A percentile compares a stretch with the other conserved stretches of the same genome.
Evolutionary conservation across 148 eudicot genomes (phyloP).

Genomic region (Chenopodium quinoa): DNA sequence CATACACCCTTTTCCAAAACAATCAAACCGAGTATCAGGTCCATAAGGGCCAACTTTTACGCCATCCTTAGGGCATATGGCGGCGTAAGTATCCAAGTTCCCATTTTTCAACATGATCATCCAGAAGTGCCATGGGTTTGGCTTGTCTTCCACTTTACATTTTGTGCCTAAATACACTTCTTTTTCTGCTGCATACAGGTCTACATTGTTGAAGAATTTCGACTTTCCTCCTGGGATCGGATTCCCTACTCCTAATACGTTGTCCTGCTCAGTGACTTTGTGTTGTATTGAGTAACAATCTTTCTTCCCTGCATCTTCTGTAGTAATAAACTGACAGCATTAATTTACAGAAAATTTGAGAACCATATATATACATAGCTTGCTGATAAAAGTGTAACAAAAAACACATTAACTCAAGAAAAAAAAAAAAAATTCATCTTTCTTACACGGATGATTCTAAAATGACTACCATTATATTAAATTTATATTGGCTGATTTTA

Average conservation of each 20-base stretch:
- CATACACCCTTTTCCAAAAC: constrained; percentile 53
- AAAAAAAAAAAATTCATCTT: too few species aligned
- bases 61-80: constrained; percentile 40
- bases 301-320: constrained; percentile 3
- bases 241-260: constrained; percentile 36
- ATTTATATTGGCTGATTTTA: too few species aligned
- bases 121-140: constrained; percentile 56
- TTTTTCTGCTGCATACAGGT: constrained; percentile 42
- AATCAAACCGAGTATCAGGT: constrained; percentile 33
- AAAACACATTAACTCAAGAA: too few species aligned
- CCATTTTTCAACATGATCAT: constrained; percentile 62
- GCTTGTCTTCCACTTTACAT: constrained; percentile 43
- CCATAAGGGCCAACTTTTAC: constrained; percentile 28
- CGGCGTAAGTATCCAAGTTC: constrained; percentile 41
- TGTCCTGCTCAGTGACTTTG: constrained; percentile 42
- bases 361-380: too few species aligned
- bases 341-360: too few species aligned
- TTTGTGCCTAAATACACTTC: constrained; percentile 42
- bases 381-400: too few species aligned
- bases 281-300: constrained; percentile 21
- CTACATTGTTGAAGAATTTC: constrained; percentile 15
- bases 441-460: too few species aligned
- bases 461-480: too few species aligned
- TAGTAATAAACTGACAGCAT: background rate
- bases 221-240: constrained; percentile 32